phyloP scores from a whole-genome alignment of 192 early-diverging fungal species.

The Entrophospora sp. region DNA sequence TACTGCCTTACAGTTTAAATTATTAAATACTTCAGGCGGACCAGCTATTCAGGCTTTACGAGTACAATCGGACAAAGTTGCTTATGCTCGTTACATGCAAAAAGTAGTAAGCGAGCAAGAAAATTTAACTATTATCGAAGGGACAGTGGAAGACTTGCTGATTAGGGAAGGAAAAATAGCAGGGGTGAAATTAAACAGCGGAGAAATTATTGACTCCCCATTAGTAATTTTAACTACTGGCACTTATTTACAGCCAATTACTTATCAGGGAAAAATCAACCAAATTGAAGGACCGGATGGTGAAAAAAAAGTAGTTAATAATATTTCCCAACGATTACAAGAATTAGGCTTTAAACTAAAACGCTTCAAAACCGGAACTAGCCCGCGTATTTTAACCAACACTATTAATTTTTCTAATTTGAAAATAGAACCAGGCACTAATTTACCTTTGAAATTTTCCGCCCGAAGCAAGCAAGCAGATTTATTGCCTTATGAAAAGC shows the following conservation, averaged over 20 bases:
- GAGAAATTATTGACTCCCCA: background rate
- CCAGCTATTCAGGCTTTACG: background rate
- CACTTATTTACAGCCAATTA: slow-evolving; percentile 2
- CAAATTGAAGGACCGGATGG: slow-evolving; percentile 6
- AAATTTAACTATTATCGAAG: slow-evolving; percentile 1
- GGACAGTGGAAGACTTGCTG: background rate
- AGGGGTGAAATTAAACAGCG: background rate
- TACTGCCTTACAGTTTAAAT: background rate
- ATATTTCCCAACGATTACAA: slow-evolving; percentile 4
- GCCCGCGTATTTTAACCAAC: slow-evolving; percentile 1
- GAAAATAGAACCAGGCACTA: background rate
- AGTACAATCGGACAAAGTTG: background rate
- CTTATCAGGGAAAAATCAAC: background rate
- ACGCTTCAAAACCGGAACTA: slow-evolving; percentile 1
- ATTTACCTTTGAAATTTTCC: background rate
- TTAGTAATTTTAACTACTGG: background rate
- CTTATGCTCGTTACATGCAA: slow-evolving; percentile 5
- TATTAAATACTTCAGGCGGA: background rate
- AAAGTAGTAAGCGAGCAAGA: background rate
- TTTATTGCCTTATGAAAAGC: background rate
- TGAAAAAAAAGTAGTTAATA: slow-evolving; percentile 2
- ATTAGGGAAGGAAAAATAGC: background rate
- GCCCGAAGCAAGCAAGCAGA: background rate
- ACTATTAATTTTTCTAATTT: slow-evolving; percentile 1
- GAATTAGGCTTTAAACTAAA: slow-evolving; percentile 5